Evolutionary conservation across 306 rosid genomes (phyloP), one percentile per base, ranked within the genome.

Genomic region (Argentina anserina): DNA sequence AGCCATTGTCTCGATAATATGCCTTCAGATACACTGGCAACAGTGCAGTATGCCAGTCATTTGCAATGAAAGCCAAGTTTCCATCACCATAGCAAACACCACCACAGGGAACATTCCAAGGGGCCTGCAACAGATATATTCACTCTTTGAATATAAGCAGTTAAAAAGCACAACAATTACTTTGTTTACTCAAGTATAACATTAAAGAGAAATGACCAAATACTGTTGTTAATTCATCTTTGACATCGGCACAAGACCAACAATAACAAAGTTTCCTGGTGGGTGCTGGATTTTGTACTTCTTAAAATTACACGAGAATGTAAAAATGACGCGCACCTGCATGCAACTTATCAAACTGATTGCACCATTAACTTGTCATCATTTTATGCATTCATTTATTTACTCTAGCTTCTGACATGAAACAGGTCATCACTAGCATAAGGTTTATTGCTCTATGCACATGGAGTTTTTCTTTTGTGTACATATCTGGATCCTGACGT

Each of bases 21-120:
- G 97, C 96, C 76, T 91, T 95, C 78, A 95, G 83, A 82, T 91
- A 95, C 72, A 91, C 97, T 3, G 99, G 99, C 45, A 95, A 83
- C 87, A 95, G 76, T 39, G 99, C 96, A 45, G 97, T 88, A 81
- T 95, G 97, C 99, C 99, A 95, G 80, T 95, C 99, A 82, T 95
- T 95, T 70, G 93, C 97, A 62, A 95, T 88, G 79, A 90, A 95
- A 70, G 52, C 99, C 86, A 95, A 83, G 89, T 95, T 95, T 70
- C 97, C 99, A 82, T 95, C 99, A 78, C 99, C 99, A 82, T 95
- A 95, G 87, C 95, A 88, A 72, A 81, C 69, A 40, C 97, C 99
- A 33, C 99, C 99, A 64, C 99, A 95, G 23, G 97, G 99, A 71
- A 91, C 93, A 79, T 88, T 33, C 99, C 99, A 95, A 59, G 96